Evolutionary conservation across 345 rosid species (phyloP).

Genomic region (Populus alba): DNA sequence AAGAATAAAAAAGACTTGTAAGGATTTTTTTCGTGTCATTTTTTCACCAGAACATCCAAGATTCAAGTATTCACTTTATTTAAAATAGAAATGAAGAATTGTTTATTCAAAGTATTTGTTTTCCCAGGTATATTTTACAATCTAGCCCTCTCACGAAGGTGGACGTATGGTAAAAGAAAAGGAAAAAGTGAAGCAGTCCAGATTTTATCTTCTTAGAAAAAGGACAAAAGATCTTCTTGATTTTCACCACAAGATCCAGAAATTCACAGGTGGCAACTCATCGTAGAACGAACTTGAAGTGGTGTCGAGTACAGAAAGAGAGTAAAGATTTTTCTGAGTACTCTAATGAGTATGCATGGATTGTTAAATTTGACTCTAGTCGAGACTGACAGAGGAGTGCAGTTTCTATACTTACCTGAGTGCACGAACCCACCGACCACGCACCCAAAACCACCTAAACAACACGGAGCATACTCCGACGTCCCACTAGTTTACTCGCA

Average conservation of each 20-base stretch:
- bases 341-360: neutral
- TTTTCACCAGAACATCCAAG: too few relatives aligned
- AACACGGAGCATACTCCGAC: neutral
- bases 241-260: neutral
- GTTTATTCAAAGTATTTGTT: too few relatives aligned
- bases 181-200: neutral
- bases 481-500: neutral
- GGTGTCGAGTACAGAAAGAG: neutral
- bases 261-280: neutral
- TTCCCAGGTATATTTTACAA: too few relatives aligned
- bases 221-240: constrained; percentile 12
- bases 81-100: too few relatives aligned
- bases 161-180: too few relatives aligned
- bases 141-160: neutral
- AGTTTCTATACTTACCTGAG: neutral
- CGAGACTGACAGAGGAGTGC: neutral
- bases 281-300: neutral
- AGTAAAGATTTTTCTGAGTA: neutral
- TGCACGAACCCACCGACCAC: constrained; percentile 20
- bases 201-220: neutral
- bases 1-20: too few relatives aligned
- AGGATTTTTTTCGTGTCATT: too few relatives aligned
- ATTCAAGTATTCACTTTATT: too few relatives aligned
- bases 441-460: neutral
- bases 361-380: neutral